These are phyloP conservation scores for Boletellus ananiceps DNA, from an alignment of 768 basidiomycete genomes.

Conservation along the genomic window DNA sequence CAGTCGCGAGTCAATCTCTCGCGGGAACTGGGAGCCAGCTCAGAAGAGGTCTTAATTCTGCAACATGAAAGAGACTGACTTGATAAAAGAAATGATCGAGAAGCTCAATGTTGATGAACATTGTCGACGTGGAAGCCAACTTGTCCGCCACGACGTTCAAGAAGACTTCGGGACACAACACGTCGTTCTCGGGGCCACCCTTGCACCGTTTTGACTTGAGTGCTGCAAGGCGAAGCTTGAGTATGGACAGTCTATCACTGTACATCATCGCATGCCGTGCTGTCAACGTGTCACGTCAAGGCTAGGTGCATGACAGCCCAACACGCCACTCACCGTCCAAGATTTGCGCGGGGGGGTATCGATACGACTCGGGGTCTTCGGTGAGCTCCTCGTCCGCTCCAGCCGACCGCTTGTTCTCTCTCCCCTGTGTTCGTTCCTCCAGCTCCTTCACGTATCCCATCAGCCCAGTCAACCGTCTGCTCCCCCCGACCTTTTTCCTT, in stretches of 20 bases:
- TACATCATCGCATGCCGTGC: constrained; percentile 92
- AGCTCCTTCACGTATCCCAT: constrained; percentile 76
- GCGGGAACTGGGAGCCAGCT: constrained; percentile 69
- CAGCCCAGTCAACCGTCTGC: constrained; percentile 69
- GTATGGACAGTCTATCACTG: constrained; percentile 70
- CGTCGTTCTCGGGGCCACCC: constrained; percentile 80
- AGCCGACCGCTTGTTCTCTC: constrained; percentile 48
- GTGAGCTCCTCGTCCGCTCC: constrained; percentile 33
- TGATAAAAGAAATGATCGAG: constrained; percentile 99
- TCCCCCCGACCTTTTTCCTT: constrained; percentile 81
- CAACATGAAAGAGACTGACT: constrained; percentile 40
- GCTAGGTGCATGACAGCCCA: neutral
- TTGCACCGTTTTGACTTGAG: constrained; percentile 88
- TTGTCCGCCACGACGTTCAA: constrained; percentile 96
- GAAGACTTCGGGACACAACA: constrained; percentile 95
- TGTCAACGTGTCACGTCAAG: constrained; percentile 29
- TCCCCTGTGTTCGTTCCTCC: constrained; percentile 73
- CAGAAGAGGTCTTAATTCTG: neutral
- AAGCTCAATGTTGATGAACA: constrained; percentile 99
- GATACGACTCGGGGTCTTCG: constrained; percentile 69
- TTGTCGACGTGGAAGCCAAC: constrained; percentile 89
- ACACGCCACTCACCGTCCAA: constrained; percentile 67
- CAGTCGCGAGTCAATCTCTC: constrained; percentile 92
- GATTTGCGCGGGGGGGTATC: constrained; percentile 87
- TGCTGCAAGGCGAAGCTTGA: constrained; percentile 82